Conservation (phyloP, 1,284 basidiomycete genomes). For the Meripilus lineatus region DNA sequence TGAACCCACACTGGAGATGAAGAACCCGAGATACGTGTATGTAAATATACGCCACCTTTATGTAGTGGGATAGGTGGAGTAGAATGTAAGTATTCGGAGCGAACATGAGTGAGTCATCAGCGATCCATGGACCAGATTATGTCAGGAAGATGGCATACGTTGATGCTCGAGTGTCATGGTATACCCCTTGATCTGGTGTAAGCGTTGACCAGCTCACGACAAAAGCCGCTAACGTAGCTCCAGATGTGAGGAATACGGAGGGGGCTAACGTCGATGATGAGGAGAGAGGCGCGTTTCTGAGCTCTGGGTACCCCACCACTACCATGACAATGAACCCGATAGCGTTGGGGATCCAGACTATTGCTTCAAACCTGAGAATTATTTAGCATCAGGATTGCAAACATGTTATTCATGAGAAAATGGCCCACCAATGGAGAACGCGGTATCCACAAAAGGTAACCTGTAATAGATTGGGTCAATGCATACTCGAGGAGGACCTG, state of each 20-base stretch:
- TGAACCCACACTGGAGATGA: neutral
- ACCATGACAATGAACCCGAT: conserved; percentile 64
- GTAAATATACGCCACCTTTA: conserved; percentile 46
- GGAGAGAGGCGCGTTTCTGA: conserved; percentile 25
- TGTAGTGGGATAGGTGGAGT: too few relatives aligned
- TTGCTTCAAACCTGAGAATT: conserved; percentile 44
- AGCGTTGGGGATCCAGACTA: conserved; percentile 65
- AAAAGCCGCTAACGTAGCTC: conserved; percentile 36
- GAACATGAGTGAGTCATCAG: too few relatives aligned
- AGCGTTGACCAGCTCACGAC: conserved; percentile 51
- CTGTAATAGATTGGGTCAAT: conserved; percentile 17
- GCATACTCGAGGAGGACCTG: neutral
- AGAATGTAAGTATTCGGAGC: too few relatives aligned
- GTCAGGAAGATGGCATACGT: conserved; percentile 26
- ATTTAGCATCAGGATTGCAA: conserved; percentile 6
- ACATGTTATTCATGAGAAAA: neutral
- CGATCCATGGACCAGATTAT: too few relatives aligned
- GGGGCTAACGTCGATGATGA: conserved; percentile 23
- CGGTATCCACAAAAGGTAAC: conserved; percentile 57
- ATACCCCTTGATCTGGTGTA: conserved; percentile 56
- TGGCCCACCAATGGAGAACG: conserved; percentile 48
- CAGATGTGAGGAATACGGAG: conserved; percentile 29
- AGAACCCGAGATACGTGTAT: conserved; percentile 9
- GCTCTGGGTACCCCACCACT: conserved; percentile 49
- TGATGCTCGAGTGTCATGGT: conserved; percentile 45